Percentiles rank a stretch among this genome's conserved stretches.
Evolutionary conservation across 306 rosid genomes (phyloP).

Genomic region (Prunus armeniaca): DNA sequence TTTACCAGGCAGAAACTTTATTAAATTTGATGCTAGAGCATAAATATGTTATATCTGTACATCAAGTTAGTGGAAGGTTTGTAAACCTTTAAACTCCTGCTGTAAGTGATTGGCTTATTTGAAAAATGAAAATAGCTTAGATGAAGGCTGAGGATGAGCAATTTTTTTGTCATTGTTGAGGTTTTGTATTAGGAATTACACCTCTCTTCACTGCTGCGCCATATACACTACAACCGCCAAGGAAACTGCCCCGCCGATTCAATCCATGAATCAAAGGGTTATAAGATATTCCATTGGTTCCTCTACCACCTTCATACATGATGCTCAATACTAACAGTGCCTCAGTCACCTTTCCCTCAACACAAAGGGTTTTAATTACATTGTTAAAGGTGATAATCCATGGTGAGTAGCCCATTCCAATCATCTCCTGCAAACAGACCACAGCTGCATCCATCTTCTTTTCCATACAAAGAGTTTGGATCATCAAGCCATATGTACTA

Average conservation of each 20-base stretch:
- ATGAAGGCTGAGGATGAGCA: neutral
- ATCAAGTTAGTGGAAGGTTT: constrained; percentile 24
- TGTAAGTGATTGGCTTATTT: constrained; percentile 6
- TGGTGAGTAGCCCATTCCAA: constrained; percentile 41
- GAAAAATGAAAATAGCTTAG: neutral
- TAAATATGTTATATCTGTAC: constrained; percentile 23
- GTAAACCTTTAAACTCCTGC: neutral
- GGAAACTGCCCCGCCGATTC: constrained; percentile 33
- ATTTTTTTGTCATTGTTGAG: constrained; percentile 11
- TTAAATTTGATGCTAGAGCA: constrained; percentile 8
- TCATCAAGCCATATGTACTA: constrained; percentile 46
- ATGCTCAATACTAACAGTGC: constrained; percentile 44
- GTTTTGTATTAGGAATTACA: constrained; percentile 28
- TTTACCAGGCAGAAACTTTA: constrained; percentile 12
- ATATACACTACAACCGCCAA: constrained; percentile 40
- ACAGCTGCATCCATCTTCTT: constrained; percentile 41
- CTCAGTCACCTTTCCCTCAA: constrained; percentile 34
- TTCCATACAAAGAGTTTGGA: constrained; percentile 39
- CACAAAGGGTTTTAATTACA: constrained; percentile 54
- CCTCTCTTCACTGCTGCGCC: constrained; percentile 67
- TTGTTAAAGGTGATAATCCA: constrained; percentile 24
- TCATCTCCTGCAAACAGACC: constrained; percentile 44
- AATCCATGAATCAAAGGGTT: constrained; percentile 44
- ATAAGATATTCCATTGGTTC: constrained; percentile 31
- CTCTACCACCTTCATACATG: constrained; percentile 34